phyloP scores from a whole-genome alignment of 305 asterid species.

The Fraxinus angustifolia region DNA sequence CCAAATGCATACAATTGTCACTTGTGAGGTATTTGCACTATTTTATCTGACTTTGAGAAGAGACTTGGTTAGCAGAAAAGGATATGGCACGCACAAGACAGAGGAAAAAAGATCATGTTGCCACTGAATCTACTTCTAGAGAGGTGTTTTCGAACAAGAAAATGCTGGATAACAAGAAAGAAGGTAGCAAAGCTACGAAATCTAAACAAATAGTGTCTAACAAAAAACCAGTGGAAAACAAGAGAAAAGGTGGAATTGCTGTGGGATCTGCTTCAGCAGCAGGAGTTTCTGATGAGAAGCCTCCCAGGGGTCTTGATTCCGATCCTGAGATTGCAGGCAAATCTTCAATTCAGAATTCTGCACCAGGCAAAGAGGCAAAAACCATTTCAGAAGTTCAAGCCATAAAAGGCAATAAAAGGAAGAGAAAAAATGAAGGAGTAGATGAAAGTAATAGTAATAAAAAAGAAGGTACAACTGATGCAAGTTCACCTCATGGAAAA shows the following conservation, averaged over 20 bases:
- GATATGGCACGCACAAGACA: constrained; percentile 44
- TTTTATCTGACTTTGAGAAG: constrained; percentile 11
- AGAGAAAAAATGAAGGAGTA: constrained; percentile 30
- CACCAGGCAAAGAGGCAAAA: constrained; percentile 32
- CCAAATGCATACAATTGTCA: constrained; percentile 1
- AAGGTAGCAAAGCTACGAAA: constrained; percentile 19
- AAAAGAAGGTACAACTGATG: constrained; percentile 18
- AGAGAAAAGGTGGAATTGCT: constrained; percentile 15
- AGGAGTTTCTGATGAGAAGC: constrained; percentile 33
- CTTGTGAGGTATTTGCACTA: constrained; percentile 18
- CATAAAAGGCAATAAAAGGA: constrained; percentile 32
- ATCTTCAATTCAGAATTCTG: constrained; percentile 28
- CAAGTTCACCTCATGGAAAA: constrained; percentile 15
- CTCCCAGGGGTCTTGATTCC: constrained; percentile 47
- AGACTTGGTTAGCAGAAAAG: constrained; percentile 17
- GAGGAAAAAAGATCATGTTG: constrained; percentile 31
- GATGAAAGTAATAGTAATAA: constrained; percentile 22
- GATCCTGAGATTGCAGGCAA: constrained; percentile 35
- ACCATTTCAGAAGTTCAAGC: constrained; percentile 23
- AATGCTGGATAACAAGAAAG: neutral
- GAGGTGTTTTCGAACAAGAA: constrained; percentile 19
- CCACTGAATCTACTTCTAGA: constrained; percentile 27
- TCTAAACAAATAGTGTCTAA: constrained; percentile 25
- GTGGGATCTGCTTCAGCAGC: constrained; percentile 31
- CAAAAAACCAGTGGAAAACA: constrained; percentile 29